Base-by-base conservation (phyloP, 2,329 filamentous ascomycete genomes). In the Waltergamsia citrina region DNA sequence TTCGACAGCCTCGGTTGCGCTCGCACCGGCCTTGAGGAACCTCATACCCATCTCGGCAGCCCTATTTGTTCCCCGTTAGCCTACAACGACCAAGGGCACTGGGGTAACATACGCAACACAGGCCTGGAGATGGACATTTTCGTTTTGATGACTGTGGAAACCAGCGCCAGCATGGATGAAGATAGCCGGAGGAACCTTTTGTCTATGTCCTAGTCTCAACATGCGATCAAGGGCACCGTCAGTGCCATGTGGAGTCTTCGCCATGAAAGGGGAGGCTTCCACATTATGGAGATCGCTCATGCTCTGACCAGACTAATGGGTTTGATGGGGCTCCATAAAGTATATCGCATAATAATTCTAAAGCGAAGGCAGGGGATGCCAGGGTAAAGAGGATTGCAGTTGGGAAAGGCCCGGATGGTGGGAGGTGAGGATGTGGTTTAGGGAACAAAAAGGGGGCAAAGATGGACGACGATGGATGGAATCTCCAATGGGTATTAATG, bases 91-190 rank as follows among this genome's bases (percentile, higher is more conserved):
- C 22, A 24, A 21, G 15, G 8, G 16, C 6, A 11, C 19, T 37
- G 8, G 14, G 9, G 8, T 4, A 10, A 3, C 85, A 60, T 67
- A 95, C 90, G 90, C 81, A 50, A 82, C 81, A 57, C 92, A 96
- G 27, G 87, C 87, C 49, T 80, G 69, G 8, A 98, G 71, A 51
- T 98, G 92, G 24, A 84, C 69, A 36, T 71, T 67, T 54, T 98
- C 88, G 51, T 96, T 96, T 39, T 83, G 74, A 17, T 74, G 66
- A 51, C 87, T 95, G 56, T 98, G 92, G 49, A 85, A 98, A 4
- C 92, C 92, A 12, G 92, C 92, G 22, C 92, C 92, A 24, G 90
- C 92, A 57, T 98, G 92, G 29, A 98, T 81, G 56, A 94, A 96
- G 34, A 98, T 90, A 38, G 86, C 87, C 37, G 77, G 77, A 8